Evolutionary conservation across 305 asterid genomes (phyloP).

Genomic region (Plantago coronopus): DNA sequence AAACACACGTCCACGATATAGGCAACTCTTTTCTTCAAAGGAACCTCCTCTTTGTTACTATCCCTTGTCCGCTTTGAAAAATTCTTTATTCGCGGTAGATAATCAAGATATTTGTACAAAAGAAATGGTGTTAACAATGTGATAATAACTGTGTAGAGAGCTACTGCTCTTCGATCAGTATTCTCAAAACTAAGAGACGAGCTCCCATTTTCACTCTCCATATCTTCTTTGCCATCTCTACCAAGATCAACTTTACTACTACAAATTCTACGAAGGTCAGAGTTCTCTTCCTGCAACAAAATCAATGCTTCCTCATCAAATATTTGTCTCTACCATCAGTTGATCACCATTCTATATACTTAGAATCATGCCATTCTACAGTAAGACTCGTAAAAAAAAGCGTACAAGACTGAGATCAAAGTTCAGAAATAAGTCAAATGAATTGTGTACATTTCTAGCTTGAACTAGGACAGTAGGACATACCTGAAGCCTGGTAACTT

Average conservation of each 20-base stretch:
- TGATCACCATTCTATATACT: constrained; percentile 3
- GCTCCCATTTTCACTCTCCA: constrained; percentile 39
- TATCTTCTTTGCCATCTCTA: constrained; percentile 27
- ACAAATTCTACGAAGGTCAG: constrained; percentile 48
- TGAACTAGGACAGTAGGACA: constrained; percentile 17
- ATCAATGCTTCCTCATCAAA: constrained; percentile 23
- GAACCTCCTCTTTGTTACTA: constrained; percentile 66
- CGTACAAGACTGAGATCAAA: not conserved
- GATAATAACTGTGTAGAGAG: constrained; percentile 61
- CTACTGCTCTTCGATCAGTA: constrained; percentile 56
- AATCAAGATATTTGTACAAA: constrained; percentile 71
- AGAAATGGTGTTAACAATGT: constrained; percentile 69
- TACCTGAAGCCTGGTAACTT: constrained; percentile 72
- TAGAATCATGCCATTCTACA: not conserved
- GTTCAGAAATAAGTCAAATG: not conserved
- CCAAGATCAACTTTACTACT: constrained; percentile 29
- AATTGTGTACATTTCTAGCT: not conserved
- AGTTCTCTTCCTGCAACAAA: constrained; percentile 66
- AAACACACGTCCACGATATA: constrained; percentile 89
- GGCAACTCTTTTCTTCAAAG: constrained; percentile 84
- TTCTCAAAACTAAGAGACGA: constrained; percentile 37
- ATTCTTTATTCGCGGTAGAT: constrained; percentile 56
- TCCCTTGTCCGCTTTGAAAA: constrained; percentile 44
- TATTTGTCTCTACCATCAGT: constrained; percentile 4
- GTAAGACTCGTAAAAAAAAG: not conserved